These are phyloP conservation scores for Benincasa hispida DNA, from an alignment of 306 rosid species.

Conservation along the genomic window DNA sequence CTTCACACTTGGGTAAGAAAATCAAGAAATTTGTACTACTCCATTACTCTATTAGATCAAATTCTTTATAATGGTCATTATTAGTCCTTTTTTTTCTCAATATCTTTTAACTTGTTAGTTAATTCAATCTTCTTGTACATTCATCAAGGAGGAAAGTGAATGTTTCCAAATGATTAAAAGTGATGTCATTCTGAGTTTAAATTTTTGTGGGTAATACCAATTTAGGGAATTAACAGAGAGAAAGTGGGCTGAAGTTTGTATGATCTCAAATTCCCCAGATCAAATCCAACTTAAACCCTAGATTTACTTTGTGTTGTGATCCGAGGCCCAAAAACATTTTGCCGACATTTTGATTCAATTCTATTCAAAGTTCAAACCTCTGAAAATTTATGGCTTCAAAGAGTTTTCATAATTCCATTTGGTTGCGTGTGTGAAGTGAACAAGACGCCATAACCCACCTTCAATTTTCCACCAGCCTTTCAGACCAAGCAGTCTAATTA, in stretches of 20 bases:
- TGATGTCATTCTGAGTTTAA: too few relatives aligned
- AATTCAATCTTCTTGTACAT: too few relatives aligned
- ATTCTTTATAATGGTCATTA: too few relatives aligned
- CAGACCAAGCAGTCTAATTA: background rate
- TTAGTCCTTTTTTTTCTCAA: too few relatives aligned
- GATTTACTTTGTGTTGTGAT: background rate
- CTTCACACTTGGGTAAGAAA: too few relatives aligned
- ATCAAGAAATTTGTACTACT: too few relatives aligned
- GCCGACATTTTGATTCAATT: slow-evolving; percentile 1
- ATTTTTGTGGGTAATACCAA: too few relatives aligned
- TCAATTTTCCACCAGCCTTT: background rate
- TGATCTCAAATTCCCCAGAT: background rate
- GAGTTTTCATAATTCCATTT: background rate
- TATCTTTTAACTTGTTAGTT: too few relatives aligned
- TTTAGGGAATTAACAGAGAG: background rate
- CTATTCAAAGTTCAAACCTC: background rate
- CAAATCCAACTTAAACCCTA: background rate
- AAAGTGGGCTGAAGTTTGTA: background rate
- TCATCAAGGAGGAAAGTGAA: too few relatives aligned
- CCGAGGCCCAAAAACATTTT: background rate
- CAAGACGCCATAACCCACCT: background rate
- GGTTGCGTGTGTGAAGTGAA: background rate
- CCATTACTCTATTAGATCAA: too few relatives aligned
- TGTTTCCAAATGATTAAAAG: too few relatives aligned
- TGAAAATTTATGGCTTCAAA: background rate